Evolutionary conservation across 2,329 filamentous ascomycete genomes (phyloP).

Genomic region (Diaporthe velutina): DNA sequence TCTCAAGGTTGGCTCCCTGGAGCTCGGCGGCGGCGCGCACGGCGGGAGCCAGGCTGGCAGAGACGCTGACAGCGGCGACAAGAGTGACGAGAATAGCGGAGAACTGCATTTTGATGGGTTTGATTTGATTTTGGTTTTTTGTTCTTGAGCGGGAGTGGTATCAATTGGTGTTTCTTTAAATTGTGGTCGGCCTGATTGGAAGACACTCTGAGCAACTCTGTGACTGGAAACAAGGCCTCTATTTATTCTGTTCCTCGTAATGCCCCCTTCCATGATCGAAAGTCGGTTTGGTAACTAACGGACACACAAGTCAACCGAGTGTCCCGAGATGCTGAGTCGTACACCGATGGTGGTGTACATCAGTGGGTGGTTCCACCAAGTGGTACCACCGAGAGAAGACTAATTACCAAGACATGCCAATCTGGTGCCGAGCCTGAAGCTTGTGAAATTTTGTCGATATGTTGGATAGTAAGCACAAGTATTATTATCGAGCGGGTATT

Average conservation of each 20-base stretch:
- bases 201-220: neutral
- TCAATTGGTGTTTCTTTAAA: neutral
- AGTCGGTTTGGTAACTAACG: neutral
- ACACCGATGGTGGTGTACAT: neutral
- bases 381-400: neutral
- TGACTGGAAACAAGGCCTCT: neutral
- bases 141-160: neutral
- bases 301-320: neutral
- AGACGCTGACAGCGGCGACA: slow-evolving; percentile 12
- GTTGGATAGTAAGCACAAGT: neutral
- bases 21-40: slow-evolving; percentile 13
- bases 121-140: neutral
- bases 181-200: neutral
- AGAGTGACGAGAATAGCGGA: slow-evolving; percentile 5
- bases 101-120: slow-evolving; percentile 25
- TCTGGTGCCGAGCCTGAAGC: neutral
- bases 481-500: neutral
- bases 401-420: neutral
- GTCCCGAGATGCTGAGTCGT: neutral
- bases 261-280: neutral
- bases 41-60: slow-evolving; percentile 18
- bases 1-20: neutral
- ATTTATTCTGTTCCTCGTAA: neutral
- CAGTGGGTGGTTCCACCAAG: neutral
- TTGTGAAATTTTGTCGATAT: neutral